Conservation (phyloP, 1,284 basidiomycete genomes). For the Somion occarium region DNA sequence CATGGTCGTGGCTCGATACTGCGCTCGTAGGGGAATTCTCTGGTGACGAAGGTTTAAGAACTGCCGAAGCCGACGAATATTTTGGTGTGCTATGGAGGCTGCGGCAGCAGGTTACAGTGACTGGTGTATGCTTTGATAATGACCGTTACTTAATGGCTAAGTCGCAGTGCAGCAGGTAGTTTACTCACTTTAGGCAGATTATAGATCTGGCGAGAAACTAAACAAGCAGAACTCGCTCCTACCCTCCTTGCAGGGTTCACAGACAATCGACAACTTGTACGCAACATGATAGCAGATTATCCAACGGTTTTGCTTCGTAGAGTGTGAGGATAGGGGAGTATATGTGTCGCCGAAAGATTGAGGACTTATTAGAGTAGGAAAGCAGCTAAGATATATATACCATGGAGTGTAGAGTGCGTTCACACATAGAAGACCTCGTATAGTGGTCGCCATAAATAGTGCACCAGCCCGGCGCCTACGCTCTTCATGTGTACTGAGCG, state of each 20-base stretch:
- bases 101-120: neutral
- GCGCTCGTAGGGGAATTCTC: neutral
- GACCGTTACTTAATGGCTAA: neutral
- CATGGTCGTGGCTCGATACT: conserved; percentile 16
- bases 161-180: neutral
- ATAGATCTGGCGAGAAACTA: neutral
- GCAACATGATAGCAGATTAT: neutral
- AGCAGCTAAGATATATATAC: no score
- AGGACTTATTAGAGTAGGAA: no score
- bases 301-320: no score
- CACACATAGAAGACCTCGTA: no score
- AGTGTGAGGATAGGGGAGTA: no score
- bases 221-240: neutral
- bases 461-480: no score
- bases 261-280: neutral
- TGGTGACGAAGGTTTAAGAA: neutral
- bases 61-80: neutral
- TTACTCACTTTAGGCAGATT: neutral
- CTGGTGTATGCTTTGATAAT: neutral
- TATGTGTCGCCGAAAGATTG: no score
- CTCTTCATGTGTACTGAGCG: no score
- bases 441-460: no score
- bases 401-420: no score
- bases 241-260: neutral
- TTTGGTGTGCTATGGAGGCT: neutral